Evolutionary conservation across 805 yeast genomes (phyloP).

Genomic region (Candida dajiaensis): DNA sequence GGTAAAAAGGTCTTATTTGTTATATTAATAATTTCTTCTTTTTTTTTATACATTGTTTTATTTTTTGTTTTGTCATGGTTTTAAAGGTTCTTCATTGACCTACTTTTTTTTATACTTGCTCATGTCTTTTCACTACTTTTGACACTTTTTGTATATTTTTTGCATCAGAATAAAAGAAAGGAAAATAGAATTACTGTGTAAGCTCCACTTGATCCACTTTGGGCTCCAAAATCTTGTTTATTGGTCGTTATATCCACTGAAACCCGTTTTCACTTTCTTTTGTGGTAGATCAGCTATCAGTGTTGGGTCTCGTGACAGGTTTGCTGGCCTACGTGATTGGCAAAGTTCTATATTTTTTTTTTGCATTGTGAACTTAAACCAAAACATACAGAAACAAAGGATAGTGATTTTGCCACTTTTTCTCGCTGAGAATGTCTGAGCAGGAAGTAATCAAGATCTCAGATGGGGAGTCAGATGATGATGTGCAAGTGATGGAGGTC

Average conservation of each 20-base stretch:
- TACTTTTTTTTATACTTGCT: neutral
- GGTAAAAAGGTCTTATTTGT: constrained; percentile 1
- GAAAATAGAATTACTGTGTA: neutral
- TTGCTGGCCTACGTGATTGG: too few relatives aligned
- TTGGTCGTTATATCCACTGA: too few relatives aligned
- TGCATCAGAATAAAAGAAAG: neutral
- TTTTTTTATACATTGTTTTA: constrained; percentile 9
- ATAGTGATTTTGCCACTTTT: neutral
- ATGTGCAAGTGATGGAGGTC: constrained; percentile 13
- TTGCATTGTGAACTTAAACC: neutral
- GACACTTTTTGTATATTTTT: neutral
- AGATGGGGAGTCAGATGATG: constrained; percentile 24
- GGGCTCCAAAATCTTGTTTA: too few relatives aligned
- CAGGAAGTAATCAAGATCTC: constrained; percentile 14
- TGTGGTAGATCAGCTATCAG: neutral
- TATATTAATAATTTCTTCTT: constrained; percentile 8
- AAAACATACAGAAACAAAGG: neutral
- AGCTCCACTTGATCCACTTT: neutral
- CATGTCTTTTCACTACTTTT: neutral
- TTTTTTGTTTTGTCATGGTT: constrained; percentile 1
- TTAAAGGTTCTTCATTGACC: neutral
- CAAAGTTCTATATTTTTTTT: too few relatives aligned
- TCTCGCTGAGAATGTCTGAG: neutral
- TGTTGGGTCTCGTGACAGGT: neutral
- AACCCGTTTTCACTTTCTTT: too few relatives aligned